Evolutionary conservation across 192 early-diverging fungal genomes (phyloP).

Genomic region (Bifiguratus adelaidae): DNA sequence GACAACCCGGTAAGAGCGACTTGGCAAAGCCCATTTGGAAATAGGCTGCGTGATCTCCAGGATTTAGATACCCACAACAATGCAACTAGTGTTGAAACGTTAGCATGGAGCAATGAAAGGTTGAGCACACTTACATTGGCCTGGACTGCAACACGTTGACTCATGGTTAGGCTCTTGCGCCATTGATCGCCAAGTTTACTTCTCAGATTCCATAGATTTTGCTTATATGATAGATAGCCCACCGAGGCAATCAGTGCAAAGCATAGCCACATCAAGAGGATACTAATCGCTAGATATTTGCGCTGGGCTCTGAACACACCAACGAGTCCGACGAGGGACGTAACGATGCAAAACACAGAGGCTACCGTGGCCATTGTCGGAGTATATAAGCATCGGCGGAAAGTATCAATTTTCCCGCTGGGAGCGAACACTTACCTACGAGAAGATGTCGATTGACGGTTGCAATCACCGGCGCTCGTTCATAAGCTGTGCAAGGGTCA

Average conservation of each 20-base stretch:
- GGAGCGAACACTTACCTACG: neutral
- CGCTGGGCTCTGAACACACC: slow-evolving; percentile 19
- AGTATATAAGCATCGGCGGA: neutral
- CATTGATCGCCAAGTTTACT: slow-evolving; percentile 20
- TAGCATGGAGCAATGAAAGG: neutral
- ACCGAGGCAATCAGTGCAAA: slow-evolving; percentile 18
- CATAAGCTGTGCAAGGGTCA: slow-evolving; percentile 3
- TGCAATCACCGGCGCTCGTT: neutral
- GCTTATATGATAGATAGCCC: slow-evolving; percentile 24
- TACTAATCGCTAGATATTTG: slow-evolving; percentile 12
- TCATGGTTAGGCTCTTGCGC: slow-evolving; percentile 9
- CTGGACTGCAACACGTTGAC: slow-evolving; percentile 19
- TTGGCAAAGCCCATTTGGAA: slow-evolving; percentile 22
- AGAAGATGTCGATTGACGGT: slow-evolving; percentile 1
- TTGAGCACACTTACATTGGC: slow-evolving; percentile 9
- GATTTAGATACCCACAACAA: slow-evolving; percentile 25
- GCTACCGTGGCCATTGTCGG: slow-evolving; percentile 14
- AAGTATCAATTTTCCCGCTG: neutral
- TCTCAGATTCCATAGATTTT: slow-evolving; percentile 15
- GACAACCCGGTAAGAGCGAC: slow-evolving; percentile 22
- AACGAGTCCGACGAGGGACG: slow-evolving; percentile 11
- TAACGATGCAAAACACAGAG: slow-evolving; percentile 6
- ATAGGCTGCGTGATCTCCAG: slow-evolving; percentile 17
- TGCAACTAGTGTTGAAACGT: slow-evolving; percentile 10
- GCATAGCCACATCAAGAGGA: slow-evolving; percentile 17